A percentile compares a stretch with the other conserved stretches of the same genome.
Conservation (phyloP, 805 yeast species). For the Sugiyamaella boreocaroliniensis region DNA sequence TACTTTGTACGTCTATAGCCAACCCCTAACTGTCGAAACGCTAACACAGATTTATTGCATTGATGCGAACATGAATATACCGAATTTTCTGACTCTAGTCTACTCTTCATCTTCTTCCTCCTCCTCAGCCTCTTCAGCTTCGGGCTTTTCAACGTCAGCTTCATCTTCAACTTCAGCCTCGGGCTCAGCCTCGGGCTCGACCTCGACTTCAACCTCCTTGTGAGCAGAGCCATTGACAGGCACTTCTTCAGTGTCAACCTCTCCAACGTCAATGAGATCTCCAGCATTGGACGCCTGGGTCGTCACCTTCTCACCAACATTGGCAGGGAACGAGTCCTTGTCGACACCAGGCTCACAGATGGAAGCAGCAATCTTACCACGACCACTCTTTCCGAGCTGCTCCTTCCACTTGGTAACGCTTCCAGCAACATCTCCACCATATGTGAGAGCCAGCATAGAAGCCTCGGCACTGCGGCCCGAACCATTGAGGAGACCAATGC, state of each 20-base stretch:
- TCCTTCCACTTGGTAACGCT: conserved; percentile 65
- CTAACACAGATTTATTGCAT: too few relatives aligned
- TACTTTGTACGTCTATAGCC: too few relatives aligned
- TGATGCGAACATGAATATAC: neutral
- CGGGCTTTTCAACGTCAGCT: conserved; percentile 20
- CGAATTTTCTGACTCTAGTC: neutral
- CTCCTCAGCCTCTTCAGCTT: conserved; percentile 18
- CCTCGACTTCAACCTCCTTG: conserved; percentile 22
- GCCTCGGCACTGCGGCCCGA: conserved; percentile 80
- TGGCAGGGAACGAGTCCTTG: conserved; percentile 31
- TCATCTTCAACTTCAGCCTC: conserved; percentile 17
- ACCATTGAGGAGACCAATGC: conserved; percentile 57
- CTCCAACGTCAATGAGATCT: conserved; percentile 40
- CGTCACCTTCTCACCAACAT: conserved; percentile 21
- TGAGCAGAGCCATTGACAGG: conserved; percentile 24
- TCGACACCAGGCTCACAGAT: conserved; percentile 41
- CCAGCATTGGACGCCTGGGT: conserved; percentile 12
- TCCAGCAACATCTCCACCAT: conserved; percentile 45
- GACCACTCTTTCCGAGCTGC: conserved; percentile 44
- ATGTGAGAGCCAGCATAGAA: conserved; percentile 68
- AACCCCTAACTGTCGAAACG: too few relatives aligned
- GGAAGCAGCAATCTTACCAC: conserved; percentile 55
- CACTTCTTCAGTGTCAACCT: conserved; percentile 29
- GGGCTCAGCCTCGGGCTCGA: conserved; percentile 14
- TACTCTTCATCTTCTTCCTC: conserved; percentile 19